Conservation (phyloP, 257 asterid genomes). For the Solanum pinnatisectum region DNA sequence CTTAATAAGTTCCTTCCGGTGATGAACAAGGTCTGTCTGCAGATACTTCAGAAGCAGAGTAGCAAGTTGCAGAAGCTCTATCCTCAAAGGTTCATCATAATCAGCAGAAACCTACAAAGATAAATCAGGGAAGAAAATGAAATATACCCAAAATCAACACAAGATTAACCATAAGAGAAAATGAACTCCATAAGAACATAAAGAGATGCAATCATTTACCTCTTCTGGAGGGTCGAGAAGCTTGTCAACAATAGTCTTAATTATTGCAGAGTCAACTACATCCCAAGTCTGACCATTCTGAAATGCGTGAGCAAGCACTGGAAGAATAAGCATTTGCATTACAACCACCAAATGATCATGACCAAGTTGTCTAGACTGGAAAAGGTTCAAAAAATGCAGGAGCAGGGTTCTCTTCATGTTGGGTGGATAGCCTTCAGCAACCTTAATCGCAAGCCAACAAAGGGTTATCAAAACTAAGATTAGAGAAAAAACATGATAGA, state of each 20-base stretch:
- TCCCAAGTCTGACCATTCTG: constrained; percentile 98
- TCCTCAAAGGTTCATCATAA: constrained; percentile 96
- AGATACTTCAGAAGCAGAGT: constrained; percentile 96
- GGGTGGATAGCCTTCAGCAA: constrained; percentile 94
- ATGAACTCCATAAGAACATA: neutral
- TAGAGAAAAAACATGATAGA: constrained; percentile 1
- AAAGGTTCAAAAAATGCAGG: constrained; percentile 81
- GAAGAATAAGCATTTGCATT: constrained; percentile 99
- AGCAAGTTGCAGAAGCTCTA: constrained; percentile 99
- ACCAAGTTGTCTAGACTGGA: constrained; percentile 74
- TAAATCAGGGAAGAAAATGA: neutral
- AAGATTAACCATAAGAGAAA: neutral
- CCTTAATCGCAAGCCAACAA: constrained; percentile 32
- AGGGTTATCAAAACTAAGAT: neutral
- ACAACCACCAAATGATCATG: constrained; percentile 96
- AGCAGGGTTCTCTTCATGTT: constrained; percentile 83
- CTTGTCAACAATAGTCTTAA: constrained; percentile 91
- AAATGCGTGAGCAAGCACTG: constrained; percentile 95
- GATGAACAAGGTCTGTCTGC: constrained; percentile 94
- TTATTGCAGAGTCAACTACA: constrained; percentile 78
- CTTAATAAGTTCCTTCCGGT: constrained; percentile 91
- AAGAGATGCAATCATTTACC: constrained; percentile 32
- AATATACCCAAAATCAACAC: neutral
- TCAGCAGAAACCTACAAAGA: constrained; percentile 68
- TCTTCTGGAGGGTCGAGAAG: constrained; percentile 99